Evolutionary conservation across 2,329 filamentous ascomycete species (phyloP).

Genomic region (Stemphylium beticola): DNA sequence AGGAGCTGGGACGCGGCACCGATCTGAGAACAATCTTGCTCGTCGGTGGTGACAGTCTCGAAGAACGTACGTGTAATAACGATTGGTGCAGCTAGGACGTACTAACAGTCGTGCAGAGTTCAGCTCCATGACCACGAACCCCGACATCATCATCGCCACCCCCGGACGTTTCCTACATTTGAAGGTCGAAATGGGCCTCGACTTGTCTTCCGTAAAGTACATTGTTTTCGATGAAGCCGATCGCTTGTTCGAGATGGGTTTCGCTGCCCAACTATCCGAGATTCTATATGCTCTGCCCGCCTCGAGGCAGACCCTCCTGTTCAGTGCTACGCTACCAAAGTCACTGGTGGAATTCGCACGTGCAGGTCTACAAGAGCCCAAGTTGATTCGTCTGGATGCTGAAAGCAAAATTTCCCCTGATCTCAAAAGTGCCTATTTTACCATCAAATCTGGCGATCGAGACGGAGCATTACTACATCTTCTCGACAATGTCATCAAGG

Average conservation of each 20-base stretch:
- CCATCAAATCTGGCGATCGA: slow-evolving; percentile 89
- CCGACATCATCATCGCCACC: slow-evolving; percentile 96
- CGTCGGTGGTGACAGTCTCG: slow-evolving; percentile 92
- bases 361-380: slow-evolving; percentile 90
- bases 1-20: slow-evolving; percentile 88
- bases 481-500: slow-evolving; percentile 88
- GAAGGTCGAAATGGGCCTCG: slow-evolving; percentile 93
- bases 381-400: slow-evolving; percentile 85
- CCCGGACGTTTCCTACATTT: slow-evolving; percentile 95
- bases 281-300: slow-evolving; percentile 87
- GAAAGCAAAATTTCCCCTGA: slow-evolving; percentile 97
- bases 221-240: slow-evolving; percentile 98
- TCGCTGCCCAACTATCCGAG: slow-evolving; percentile 89
- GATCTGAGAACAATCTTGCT: slow-evolving; percentile 89
- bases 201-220: slow-evolving; percentile 89
- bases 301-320: slow-evolving; percentile 87
- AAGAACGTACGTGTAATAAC: slow-evolving; percentile 65
- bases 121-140: slow-evolving; percentile 87
- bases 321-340: slow-evolving; percentile 93
- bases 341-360: slow-evolving; percentile 95
- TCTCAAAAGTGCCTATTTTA: slow-evolving; percentile 94
- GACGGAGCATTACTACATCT: slow-evolving; percentile 91
- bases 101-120: slow-evolving; percentile 63
- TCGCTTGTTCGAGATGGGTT: slow-evolving; percentile 97
- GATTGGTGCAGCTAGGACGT: background rate